phyloP scores from a whole-genome alignment of 1,284 basidiomycete species.

The Anthracocystis setariae region DNA sequence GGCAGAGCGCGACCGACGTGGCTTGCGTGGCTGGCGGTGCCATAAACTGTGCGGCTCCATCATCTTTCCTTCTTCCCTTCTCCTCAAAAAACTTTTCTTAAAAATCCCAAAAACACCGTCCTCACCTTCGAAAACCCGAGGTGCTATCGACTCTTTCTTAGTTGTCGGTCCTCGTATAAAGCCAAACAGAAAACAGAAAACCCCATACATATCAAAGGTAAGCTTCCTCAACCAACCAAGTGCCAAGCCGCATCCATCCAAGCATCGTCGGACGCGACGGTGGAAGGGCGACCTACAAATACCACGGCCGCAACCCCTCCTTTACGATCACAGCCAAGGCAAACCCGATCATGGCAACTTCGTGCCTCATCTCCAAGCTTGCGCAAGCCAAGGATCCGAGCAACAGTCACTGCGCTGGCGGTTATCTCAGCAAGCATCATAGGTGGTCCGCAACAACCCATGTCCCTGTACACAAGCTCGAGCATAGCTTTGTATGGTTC shows the following conservation, averaged over 20 bases:
- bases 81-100: conserved; percentile 40
- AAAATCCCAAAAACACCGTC: conserved; percentile 51
- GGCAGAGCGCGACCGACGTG: not conserved
- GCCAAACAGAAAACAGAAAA: conserved; percentile 39
- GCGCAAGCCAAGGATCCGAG: no score
- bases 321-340: not conserved
- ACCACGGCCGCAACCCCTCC: not conserved
- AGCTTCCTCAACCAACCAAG: conserved; percentile 1
- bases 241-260: not conserved
- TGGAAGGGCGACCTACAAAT: not conserved
- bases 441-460: no score
- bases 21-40: conserved; percentile 7
- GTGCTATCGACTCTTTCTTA: conserved; percentile 26
- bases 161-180: conserved; percentile 42
- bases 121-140: conserved; percentile 37
- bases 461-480: no score
- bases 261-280: not conserved
- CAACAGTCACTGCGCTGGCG: no score
- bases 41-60: conserved; percentile 6
- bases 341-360: not conserved
- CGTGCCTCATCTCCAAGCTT: no score
- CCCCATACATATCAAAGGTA: conserved; percentile 35
- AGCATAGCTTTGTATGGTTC: no score
- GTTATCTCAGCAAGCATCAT: no score
- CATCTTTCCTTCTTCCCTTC: conserved; percentile 37